A percentile compares a stretch with the other conserved stretches of the same genome.
phyloP scores from a whole-genome alignment of 2,329 filamentous ascomycete genomes.

The Apiospora sp. region DNA sequence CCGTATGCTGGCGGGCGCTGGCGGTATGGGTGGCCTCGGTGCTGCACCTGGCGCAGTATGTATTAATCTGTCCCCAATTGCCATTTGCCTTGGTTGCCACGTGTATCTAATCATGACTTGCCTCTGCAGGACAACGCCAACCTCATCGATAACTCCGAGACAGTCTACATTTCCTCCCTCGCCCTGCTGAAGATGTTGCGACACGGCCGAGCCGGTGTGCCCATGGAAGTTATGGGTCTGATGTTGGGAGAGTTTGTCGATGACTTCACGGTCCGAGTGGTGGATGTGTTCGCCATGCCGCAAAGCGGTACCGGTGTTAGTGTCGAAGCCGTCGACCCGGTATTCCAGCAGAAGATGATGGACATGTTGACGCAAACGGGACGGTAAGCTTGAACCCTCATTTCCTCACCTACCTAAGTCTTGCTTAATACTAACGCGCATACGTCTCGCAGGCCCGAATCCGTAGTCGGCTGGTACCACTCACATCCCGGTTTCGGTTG shows the following conservation, averaged over 20 bases:
- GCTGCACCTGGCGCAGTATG: conserved; percentile 68
- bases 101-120: neutral
- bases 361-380: conserved; percentile 98
- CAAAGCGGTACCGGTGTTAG: conserved; percentile 98
- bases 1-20: conserved; percentile 79
- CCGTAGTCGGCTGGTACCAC: conserved; percentile 99
- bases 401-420: neutral
- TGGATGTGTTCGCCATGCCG: conserved; percentile 99
- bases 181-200: conserved; percentile 98
- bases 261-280: conserved; percentile 97
- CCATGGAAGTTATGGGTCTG: conserved; percentile 99
- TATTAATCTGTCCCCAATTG: conserved; percentile 26
- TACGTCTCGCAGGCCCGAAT: conserved; percentile 74
- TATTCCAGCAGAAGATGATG: conserved; percentile 99
- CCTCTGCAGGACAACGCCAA: conserved; percentile 79
- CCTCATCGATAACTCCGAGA: conserved; percentile 98
- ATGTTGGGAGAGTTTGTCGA: conserved; percentile 99
- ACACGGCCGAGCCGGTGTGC: conserved; percentile 95
- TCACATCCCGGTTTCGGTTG: conserved; percentile 99
- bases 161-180: conserved; percentile 97
- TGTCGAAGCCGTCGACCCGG: conserved; percentile 96
- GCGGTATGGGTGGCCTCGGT: conserved; percentile 72
- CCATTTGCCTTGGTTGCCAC: neutral
- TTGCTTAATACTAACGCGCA: neutral
- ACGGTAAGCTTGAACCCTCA: conserved; percentile 64